Evolutionary conservation across 345 rosid species (phyloP), one percentile per base, ranked within the genome.

Genomic region (Diplotaxis tenuifolia): DNA sequence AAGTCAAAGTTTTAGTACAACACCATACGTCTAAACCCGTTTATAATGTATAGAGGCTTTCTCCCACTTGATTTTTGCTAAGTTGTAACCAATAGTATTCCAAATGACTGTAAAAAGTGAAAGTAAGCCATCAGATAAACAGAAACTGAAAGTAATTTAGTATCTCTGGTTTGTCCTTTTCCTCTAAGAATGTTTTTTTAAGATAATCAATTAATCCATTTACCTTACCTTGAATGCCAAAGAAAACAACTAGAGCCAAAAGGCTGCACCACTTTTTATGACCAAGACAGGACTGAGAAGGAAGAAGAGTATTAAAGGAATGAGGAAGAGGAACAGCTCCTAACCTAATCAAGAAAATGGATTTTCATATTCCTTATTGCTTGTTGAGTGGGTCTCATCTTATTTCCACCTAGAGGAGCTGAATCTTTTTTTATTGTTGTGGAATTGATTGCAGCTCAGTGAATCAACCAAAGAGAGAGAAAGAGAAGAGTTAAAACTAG

Each of bases 241-340:
- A 56, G 66, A 9, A 74, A 65, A 73, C 57, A 29, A 56, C 20
- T 11, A 64, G 62, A 62, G 58, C 36, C 45, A 65, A 77, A 77
- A 71, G 80, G 76, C 80, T 77, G 80, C 72, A 71, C 49, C 62
- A 75, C 72, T 77, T 77, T 77, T 65, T 49, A 71, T 71, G 80
- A 77, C 72, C 80, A 71, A 71, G 80, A 77, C 76, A 77, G 67
- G 76, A 77, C 76, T 77, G 23, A 6, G 53, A 55, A 20, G 31
- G 60, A 63, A 57, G 67, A 70, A 71, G 80, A 77, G 76, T 71
- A 77, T 77, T 71, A 65, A 76, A 70, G 76, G 76, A 77, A 77
- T 77, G 67, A 71, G 21, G 72, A 77, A 77, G 76, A 77, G 72
- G 80, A 77, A 64, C 75, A 70, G 76, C 67, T 71, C 55, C 67